These are phyloP conservation scores for Kodamaea sp. DNA, from an alignment of 1,139 yeast genomes.

Conservation along the genomic window DNA sequence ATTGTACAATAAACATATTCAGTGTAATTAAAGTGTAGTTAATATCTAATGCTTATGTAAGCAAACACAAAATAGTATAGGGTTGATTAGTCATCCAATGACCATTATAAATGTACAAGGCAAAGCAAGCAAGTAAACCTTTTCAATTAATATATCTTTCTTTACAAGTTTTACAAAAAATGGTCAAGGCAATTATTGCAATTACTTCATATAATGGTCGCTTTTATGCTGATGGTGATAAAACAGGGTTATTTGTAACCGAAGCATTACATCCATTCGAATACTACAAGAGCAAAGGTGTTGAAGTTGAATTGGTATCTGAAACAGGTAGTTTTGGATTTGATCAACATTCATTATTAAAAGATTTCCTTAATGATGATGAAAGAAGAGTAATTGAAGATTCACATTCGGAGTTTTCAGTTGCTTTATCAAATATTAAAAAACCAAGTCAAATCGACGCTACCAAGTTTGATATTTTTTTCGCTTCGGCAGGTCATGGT, in stretches of 20 bases:
- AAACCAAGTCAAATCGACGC: constrained; percentile 17
- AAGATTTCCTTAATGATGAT: constrained; percentile 15
- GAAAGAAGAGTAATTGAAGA: constrained; percentile 13
- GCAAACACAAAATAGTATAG: too few species aligned
- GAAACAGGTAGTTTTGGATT: constrained; percentile 22
- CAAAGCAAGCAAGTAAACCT: not conserved
- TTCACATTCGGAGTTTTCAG: constrained; percentile 14
- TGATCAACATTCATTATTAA: constrained; percentile 17
- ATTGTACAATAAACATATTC: too few species aligned
- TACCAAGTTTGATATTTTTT: constrained; percentile 18
- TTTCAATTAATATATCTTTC: not conserved
- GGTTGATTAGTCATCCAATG: too few species aligned
- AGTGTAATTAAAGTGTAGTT: too few species aligned
- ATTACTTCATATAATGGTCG: constrained; percentile 17
- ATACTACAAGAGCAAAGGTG: constrained; percentile 14
- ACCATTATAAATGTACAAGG: too few species aligned
- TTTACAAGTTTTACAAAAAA: constrained; percentile 4
- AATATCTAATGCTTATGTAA: too few species aligned
- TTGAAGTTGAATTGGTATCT: constrained; percentile 20
- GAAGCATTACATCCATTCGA: constrained; percentile 22
- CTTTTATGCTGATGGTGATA: constrained; percentile 19
- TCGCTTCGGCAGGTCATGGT: constrained; percentile 25
- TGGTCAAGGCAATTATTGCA: constrained; percentile 19
- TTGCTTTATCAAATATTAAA: constrained; percentile 14
- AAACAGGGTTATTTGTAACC: constrained; percentile 18